These are phyloP conservation scores for Aspergillus pseudotamarii DNA, from an alignment of 2,329 filamentous ascomycete genomes.

Conservation along the genomic window DNA sequence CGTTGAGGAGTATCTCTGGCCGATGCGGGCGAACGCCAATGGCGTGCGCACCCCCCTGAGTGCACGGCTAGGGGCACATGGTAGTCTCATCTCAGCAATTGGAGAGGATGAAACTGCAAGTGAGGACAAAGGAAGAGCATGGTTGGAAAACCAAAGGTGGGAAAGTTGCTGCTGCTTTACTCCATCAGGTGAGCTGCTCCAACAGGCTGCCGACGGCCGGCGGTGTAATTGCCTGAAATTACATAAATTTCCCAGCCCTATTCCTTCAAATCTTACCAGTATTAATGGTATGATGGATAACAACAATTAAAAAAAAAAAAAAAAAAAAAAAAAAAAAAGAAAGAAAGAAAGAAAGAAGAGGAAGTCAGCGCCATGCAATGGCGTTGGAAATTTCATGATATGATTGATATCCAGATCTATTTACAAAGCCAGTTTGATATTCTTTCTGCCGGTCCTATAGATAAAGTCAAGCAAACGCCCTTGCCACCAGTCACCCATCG, in stretches of 20 bases:
- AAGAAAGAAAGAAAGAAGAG: not conserved
- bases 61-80: constrained; percentile 26
- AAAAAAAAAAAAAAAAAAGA: not conserved
- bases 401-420: constrained; percentile 30
- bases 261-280: not conserved
- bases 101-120: constrained; percentile 1
- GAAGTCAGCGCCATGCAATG: not conserved
- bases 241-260: not conserved
- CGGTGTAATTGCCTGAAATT: constrained; percentile 7
- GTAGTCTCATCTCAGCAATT: constrained; percentile 31
- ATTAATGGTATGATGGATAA: no score
- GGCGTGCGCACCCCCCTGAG: constrained; percentile 23
- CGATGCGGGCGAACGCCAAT: constrained; percentile 20
- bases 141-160: not conserved
- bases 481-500: constrained; percentile 27
- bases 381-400: constrained; percentile 15
- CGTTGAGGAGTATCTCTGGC: constrained; percentile 28
- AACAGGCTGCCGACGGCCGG: constrained; percentile 1
- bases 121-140: constrained; percentile 5
- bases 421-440: constrained; percentile 22
- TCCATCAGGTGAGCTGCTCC: constrained; percentile 4
- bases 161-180: not conserved
- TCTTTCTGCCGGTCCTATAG: constrained; percentile 20
- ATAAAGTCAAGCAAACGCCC: constrained; percentile 26
- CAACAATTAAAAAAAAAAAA: not conserved